Conservation (phyloP, 306 rosid species). For the Urtica urens region DNA sequence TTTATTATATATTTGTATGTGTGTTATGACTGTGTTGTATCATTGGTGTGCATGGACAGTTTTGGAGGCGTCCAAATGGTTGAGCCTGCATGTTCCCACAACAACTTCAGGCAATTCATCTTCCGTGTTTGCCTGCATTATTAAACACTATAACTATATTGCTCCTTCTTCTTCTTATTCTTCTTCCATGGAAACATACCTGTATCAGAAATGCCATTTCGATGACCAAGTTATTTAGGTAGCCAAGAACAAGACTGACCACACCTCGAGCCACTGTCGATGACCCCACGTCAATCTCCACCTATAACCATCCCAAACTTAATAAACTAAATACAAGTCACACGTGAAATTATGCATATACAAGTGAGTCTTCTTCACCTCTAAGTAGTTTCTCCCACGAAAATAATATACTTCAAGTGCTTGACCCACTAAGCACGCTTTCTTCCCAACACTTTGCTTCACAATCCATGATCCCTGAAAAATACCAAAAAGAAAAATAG, state of each 20-base stretch:
- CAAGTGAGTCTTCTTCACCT: slow-evolving; percentile 29
- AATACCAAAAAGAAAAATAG: slow-evolving; percentile 10
- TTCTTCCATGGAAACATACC: slow-evolving; percentile 24
- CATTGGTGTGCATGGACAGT: too few relatives aligned
- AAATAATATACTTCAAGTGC: slow-evolving; percentile 45
- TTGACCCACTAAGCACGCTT: slow-evolving; percentile 79
- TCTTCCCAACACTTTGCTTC: slow-evolving; percentile 90
- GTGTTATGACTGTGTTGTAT: too few relatives aligned
- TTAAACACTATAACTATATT: background rate
- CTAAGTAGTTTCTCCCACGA: slow-evolving; percentile 76
- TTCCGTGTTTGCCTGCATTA: slow-evolving; percentile 50
- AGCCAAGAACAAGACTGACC: slow-evolving; percentile 78
- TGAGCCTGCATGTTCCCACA: slow-evolving; percentile 74
- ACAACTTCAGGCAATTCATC: slow-evolving; percentile 82
- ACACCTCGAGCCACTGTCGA: slow-evolving; percentile 86
- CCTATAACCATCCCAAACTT: slow-evolving; percentile 16
- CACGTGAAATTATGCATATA: background rate
- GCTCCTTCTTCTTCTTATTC: background rate
- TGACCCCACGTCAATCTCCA: slow-evolving; percentile 60
- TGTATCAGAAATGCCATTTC: slow-evolving; percentile 92
- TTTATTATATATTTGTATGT: too few relatives aligned
- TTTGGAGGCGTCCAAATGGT: slow-evolving; percentile 57
- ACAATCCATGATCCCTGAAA: slow-evolving; percentile 93
- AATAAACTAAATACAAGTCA: background rate
- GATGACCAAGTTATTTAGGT: slow-evolving; percentile 73